Base-by-base conservation (phyloP, 2,329 filamentous ascomycete species). In the Pseudodiploospora longispora region DNA sequence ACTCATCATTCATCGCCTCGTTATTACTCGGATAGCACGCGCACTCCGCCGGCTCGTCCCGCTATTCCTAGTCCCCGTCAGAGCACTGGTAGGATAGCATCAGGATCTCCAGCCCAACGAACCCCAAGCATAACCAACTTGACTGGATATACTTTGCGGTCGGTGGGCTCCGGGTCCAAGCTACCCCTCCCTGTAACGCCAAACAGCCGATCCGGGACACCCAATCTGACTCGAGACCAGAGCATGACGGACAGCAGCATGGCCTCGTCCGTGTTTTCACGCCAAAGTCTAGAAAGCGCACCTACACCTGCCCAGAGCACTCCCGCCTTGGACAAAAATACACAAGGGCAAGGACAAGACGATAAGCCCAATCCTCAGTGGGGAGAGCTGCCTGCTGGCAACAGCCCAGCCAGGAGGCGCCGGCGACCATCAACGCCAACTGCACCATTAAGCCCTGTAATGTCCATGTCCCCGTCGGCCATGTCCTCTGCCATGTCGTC, bases 231-330 rank as follows among this genome's bases (percentile, higher is more conserved):
- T 39, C 59, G 58, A 10, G 64, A 69, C 32, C 59, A 58, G 28
- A 68, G 64, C 39, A 58, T 65, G 42, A 66, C 67, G 9, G 67
- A 70, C 43, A 69, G 65, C 52, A 70, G 66, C 55, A 64, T 68
- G 61, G 49, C 61, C 0, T 69, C 66, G 6, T 71, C 68, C 2
- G 52, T 66, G 5, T 67, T 70, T 29, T 68, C 65, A 30, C 59
- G 59, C 1, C 52, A 58, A 27, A 67, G 65, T 40, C 40, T 64
- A 43, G 55, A 65, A 33, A 60, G 60, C 2, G 57, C 50, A 6
- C 55, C 62, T 0, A 68, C 64, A 7, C 58, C 62, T 1, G 42
- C 54, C 1, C 53, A 59, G 6, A 48, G 52, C 9, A 66, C 61
- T 38, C 62, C 63, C 1, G 54, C 52, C 4, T 36, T 61, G 5